Conservation (phyloP, 2,329 filamentous ascomycete genomes). For the Emydomyces testavorans region DNA sequence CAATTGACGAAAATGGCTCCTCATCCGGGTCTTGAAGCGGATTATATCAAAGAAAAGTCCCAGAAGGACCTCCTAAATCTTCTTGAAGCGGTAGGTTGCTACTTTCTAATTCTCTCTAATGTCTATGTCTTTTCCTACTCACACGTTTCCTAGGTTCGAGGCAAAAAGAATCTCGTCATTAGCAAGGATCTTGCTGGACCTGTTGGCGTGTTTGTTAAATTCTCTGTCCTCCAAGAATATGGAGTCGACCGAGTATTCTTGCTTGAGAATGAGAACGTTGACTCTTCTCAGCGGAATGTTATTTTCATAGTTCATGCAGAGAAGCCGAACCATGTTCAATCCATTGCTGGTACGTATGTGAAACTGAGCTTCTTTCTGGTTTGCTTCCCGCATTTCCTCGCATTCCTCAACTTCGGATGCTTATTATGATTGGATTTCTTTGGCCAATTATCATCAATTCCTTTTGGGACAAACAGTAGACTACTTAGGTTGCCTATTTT, state of each 20-base stretch:
- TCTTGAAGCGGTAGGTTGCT: constrained; percentile 76
- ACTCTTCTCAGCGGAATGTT: constrained; percentile 87
- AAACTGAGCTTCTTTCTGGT: constrained; percentile 9
- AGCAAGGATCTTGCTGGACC: constrained; percentile 83
- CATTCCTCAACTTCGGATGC: constrained; percentile 2
- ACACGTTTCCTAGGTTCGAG: constrained; percentile 58
- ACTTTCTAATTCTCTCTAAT: neutral
- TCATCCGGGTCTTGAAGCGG: constrained; percentile 35
- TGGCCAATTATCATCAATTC: too few species aligned
- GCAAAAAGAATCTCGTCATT: constrained; percentile 96
- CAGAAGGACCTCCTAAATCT: constrained; percentile 81
- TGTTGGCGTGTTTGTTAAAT: constrained; percentile 84
- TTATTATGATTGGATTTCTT: constrained; percentile 10
- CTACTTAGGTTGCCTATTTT: constrained; percentile 41
- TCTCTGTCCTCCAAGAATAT: constrained; percentile 89
- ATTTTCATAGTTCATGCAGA: constrained; percentile 88
- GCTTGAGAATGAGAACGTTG: constrained; percentile 87
- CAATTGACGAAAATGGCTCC: constrained; percentile 30
- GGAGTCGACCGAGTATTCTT: constrained; percentile 97
- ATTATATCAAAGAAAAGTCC: constrained; percentile 45
- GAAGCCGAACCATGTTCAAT: constrained; percentile 68
- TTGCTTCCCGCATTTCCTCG: too few species aligned
- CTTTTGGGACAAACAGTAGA: constrained; percentile 42
- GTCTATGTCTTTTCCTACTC: neutral
- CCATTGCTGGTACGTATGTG: constrained; percentile 66